A percentile compares a stretch with the other conserved stretches of the same genome.
Evolutionary conservation across 768 basidiomycete genomes (phyloP).

Genomic region (Daedalea quercina): DNA sequence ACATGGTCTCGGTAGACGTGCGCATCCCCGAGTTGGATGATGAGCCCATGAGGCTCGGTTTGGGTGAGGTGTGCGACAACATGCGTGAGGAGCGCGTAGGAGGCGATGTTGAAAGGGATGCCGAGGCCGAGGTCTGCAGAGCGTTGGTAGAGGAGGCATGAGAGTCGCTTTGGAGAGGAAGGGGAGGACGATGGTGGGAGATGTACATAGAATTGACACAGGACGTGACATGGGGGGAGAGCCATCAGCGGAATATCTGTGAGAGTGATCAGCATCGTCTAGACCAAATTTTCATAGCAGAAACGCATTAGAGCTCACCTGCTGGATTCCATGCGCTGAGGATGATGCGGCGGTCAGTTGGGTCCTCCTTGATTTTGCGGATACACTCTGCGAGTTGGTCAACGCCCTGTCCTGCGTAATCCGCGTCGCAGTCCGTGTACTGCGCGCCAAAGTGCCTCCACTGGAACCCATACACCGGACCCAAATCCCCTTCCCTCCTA

Average conservation of each 20-base stretch:
- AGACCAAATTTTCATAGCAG: no score
- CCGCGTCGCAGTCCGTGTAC: conserved; percentile 66
- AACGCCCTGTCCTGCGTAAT: conserved; percentile 80
- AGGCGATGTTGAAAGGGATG: conserved; percentile 98
- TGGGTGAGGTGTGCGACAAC: conserved; percentile 94
- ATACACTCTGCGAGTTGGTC: conserved; percentile 91
- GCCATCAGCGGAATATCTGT: conserved; percentile 93
- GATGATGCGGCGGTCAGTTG: conserved; percentile 91
- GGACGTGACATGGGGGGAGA: conserved; percentile 96
- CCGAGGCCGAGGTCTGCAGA: conserved; percentile 97
- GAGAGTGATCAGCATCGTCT: not conserved
- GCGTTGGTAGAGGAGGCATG: conserved; percentile 96
- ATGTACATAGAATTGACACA: conserved; percentile 98
- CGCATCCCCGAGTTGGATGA: conserved; percentile 96
- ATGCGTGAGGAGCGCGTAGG: conserved; percentile 94
- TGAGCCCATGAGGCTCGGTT: conserved; percentile 81
- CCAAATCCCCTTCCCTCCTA: conserved; percentile 85
- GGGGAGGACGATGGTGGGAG: conserved; percentile 54
- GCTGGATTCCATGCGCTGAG: conserved; percentile 97
- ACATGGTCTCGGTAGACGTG: conserved; percentile 95
- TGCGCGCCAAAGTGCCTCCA: conserved; percentile 93
- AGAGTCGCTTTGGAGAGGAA: conserved; percentile 58
- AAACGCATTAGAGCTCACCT: no score
- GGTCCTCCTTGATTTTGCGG: conserved; percentile 85
- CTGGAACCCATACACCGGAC: conserved; percentile 96